Conservation (phyloP, 495 filamentous ascomycete genomes). For the Cercophora sp. region DNA sequence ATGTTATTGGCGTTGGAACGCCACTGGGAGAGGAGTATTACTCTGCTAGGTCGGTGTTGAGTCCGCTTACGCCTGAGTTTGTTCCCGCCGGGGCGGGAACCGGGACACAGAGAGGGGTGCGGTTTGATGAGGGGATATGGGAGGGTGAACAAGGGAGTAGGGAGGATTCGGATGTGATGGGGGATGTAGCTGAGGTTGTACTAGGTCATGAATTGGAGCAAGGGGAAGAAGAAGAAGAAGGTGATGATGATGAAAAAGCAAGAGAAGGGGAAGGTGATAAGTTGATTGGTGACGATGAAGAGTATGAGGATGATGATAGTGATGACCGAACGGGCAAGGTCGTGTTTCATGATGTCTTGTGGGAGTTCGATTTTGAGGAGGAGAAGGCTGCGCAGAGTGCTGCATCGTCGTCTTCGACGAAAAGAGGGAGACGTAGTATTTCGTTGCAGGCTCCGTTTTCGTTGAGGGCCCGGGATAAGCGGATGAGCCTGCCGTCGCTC, state of each 20-base stretch:
- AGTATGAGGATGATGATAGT: neutral
- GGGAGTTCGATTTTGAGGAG: neutral
- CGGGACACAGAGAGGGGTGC: no score
- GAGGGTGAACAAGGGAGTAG: neutral
- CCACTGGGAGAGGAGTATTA: neutral
- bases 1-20: neutral
- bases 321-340: neutral
- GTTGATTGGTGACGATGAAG: neutral
- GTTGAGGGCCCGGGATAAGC: constrained; percentile 18
- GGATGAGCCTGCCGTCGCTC: constrained; percentile 30
- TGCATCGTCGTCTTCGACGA: neutral
- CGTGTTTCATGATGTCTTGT: neutral
- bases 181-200: no score
- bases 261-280: neutral
- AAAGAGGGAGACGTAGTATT: neutral
- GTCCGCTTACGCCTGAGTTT: constrained; percentile 6
- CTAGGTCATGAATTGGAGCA: neutral
- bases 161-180: neutral
- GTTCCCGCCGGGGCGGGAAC: no score
- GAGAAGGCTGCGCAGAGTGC: neutral
- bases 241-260: neutral
- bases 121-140: neutral
- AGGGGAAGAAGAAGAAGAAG: neutral
- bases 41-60: neutral
- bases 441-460: constrained; percentile 6